Evolutionary conservation across 495 filamentous ascomycete genomes (phyloP).

Genomic region (Niebla homalea): DNA sequence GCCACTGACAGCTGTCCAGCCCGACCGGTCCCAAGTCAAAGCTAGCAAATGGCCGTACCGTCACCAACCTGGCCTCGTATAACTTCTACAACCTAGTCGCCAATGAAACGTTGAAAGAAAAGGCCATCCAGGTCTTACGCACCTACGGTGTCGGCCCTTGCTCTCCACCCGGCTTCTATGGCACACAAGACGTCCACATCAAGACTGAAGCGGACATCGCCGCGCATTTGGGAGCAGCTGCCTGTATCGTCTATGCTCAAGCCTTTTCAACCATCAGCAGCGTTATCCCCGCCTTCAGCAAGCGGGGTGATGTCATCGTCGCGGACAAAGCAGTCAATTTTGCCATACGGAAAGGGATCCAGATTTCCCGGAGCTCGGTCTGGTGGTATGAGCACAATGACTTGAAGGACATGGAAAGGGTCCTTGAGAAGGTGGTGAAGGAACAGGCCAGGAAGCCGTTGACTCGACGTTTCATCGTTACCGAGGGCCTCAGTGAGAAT

Average conservation of each 20-base stretch:
- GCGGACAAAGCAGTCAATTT: conserved; percentile 93
- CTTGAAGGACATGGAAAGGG: conserved; percentile 79
- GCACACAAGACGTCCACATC: conserved; percentile 96
- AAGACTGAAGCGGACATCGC: conserved; percentile 92
- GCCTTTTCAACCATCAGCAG: conserved; percentile 87
- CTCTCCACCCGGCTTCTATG: conserved; percentile 94
- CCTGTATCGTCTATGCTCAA: conserved; percentile 89
- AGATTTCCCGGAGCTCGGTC: conserved; percentile 81
- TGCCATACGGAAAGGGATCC: conserved; percentile 83
- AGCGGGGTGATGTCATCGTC: conserved; percentile 94
- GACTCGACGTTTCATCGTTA: conserved; percentile 89
- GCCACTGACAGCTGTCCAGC: conserved; percentile 27
- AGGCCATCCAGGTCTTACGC: conserved; percentile 82
- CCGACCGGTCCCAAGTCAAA: conserved; percentile 84
- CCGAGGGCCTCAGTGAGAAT: conserved; percentile 87
- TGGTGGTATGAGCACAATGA: conserved; percentile 95
- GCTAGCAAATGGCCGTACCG: conserved; percentile 76
- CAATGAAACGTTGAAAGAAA: conserved; percentile 84
- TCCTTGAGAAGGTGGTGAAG: conserved; percentile 71
- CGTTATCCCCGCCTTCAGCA: conserved; percentile 92
- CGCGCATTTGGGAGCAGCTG: conserved; percentile 67
- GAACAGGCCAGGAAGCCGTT: conserved; percentile 81
- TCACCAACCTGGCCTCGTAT: conserved; percentile 81
- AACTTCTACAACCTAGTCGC: conserved; percentile 95
- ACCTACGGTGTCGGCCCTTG: conserved; percentile 95